phyloP scores from a whole-genome alignment of 140 eudicot genomes.

The Anethum foeniculum region DNA sequence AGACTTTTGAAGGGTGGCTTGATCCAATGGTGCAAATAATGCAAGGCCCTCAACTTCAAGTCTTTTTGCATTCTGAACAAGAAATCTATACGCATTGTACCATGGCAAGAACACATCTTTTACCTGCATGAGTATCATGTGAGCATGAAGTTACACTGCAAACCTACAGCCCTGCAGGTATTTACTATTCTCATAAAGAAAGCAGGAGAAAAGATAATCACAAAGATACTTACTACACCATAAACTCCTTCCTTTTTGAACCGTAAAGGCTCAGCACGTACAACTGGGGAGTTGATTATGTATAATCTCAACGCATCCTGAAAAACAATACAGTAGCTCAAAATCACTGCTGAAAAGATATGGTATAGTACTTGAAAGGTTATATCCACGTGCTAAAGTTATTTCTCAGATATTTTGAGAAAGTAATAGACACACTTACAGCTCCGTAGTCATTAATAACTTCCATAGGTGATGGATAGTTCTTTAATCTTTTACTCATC shows the following conservation, averaged over 20 bases:
- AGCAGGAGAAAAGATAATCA: conserved; percentile 1
- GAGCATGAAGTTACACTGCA: neutral
- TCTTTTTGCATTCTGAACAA: conserved; percentile 86
- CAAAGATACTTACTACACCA: conserved; percentile 57
- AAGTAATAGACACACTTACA: conserved; percentile 33
- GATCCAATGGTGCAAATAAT: conserved; percentile 58
- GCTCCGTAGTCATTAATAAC: conserved; percentile 86
- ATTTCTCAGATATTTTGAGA: neutral
- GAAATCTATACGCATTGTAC: conserved; percentile 96
- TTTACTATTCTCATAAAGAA: neutral
- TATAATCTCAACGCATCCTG: conserved; percentile 86
- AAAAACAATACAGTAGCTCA: conserved; percentile 11
- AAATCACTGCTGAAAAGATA: conserved; percentile 2
- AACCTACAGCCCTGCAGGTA: neutral
- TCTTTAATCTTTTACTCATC: conserved; percentile 90
- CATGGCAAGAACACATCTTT: conserved; percentile 95
- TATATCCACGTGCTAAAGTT: neutral
- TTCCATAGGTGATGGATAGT: conserved; percentile 83
- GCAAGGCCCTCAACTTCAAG: conserved; percentile 82
- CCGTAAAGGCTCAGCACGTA: conserved; percentile 95
- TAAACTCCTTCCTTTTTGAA: conserved; percentile 88
- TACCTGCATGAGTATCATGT: conserved; percentile 38
- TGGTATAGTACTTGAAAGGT: neutral
- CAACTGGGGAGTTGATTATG: conserved; percentile 92
- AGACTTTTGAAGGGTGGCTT: conserved; percentile 45